Conservation (phyloP, 2,329 filamentous ascomycete species). For the Chrysoporthe deuterocubensis region DNA sequence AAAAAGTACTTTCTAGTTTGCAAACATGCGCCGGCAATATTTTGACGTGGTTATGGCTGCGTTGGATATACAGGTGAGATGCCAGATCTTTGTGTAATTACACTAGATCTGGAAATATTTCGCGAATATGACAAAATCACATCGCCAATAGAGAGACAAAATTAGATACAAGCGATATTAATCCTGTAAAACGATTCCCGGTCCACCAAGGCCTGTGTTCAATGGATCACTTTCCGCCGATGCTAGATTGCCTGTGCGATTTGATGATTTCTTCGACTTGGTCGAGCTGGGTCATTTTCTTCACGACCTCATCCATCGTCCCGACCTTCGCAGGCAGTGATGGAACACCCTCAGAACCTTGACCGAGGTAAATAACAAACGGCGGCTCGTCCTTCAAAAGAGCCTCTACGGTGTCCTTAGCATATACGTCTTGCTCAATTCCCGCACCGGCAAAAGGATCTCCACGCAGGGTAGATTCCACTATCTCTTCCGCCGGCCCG, state of each 20-base stretch:
- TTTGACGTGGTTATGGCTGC: too few relatives aligned
- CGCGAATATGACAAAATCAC: too few relatives aligned
- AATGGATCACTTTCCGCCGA: background rate
- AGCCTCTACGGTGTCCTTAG: background rate
- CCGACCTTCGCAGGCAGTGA: slow-evolving; percentile 1
- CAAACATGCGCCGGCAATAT: too few relatives aligned
- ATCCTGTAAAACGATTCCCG: too few relatives aligned
- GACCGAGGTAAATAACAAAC: slow-evolving; percentile 1
- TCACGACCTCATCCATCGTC: slow-evolving; percentile 1
- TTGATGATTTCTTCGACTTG: slow-evolving; percentile 8
- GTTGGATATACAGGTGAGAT: too few relatives aligned
- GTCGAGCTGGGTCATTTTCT: background rate
- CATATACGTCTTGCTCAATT: slow-evolving; percentile 1
- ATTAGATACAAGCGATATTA: too few relatives aligned
- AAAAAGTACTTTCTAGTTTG: too few relatives aligned
- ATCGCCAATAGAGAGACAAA: too few relatives aligned
- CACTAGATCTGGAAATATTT: too few relatives aligned
- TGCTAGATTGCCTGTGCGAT: background rate
- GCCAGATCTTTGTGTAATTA: too few relatives aligned
- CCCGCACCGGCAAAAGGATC: background rate
- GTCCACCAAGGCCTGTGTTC: too few relatives aligned
- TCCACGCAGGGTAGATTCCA: background rate
- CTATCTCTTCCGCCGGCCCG: background rate
- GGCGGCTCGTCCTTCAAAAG: slow-evolving; percentile 3
- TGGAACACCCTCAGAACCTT: background rate